phyloP scores from a whole-genome alignment of 768 basidiomycete genomes.

The Lenzites betulinus region DNA sequence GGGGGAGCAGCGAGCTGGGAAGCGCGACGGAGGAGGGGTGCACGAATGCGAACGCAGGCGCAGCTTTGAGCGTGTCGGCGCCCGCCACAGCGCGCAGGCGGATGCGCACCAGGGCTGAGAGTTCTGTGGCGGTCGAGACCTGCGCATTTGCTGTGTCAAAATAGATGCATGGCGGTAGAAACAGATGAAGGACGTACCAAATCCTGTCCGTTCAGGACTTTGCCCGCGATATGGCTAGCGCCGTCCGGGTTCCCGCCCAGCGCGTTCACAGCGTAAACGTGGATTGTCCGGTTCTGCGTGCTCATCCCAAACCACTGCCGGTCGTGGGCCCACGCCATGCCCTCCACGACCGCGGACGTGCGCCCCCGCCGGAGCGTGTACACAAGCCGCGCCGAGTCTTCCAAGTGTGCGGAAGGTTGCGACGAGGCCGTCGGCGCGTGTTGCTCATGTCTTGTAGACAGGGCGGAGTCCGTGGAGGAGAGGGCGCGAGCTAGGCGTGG shows the following conservation, averaged over 20 bases:
- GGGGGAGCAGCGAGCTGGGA: constrained; percentile 44
- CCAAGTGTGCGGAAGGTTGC: constrained; percentile 7
- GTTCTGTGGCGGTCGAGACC: constrained; percentile 54
- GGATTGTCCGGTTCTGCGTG: constrained; percentile 64
- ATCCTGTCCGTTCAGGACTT: constrained; percentile 54
- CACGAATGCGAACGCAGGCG: constrained; percentile 58
- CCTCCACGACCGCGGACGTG: constrained; percentile 65
- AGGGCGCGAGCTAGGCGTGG: constrained; percentile 23
- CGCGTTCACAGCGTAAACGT: constrained; percentile 77
- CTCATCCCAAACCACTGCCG: constrained; percentile 70
- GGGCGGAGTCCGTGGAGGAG: background rate
- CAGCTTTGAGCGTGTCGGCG: constrained; percentile 37
- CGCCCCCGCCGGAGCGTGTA: constrained; percentile 74
- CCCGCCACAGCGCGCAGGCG: constrained; percentile 31
- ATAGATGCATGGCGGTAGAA: no score
- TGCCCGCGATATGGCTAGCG: constrained; percentile 58
- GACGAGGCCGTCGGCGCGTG: background rate
- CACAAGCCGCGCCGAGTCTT: constrained; percentile 48
- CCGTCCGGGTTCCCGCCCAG: constrained; percentile 71
- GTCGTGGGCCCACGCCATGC: constrained; percentile 53
- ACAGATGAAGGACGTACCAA: constrained; percentile 40
- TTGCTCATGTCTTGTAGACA: background rate
- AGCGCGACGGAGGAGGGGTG: constrained; percentile 34
- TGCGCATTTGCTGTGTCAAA: constrained; percentile 23
- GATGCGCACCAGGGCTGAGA: constrained; percentile 60